Evolutionary conservation across 306 rosid species (phyloP).

Genomic region (Malus asiatica): DNA sequence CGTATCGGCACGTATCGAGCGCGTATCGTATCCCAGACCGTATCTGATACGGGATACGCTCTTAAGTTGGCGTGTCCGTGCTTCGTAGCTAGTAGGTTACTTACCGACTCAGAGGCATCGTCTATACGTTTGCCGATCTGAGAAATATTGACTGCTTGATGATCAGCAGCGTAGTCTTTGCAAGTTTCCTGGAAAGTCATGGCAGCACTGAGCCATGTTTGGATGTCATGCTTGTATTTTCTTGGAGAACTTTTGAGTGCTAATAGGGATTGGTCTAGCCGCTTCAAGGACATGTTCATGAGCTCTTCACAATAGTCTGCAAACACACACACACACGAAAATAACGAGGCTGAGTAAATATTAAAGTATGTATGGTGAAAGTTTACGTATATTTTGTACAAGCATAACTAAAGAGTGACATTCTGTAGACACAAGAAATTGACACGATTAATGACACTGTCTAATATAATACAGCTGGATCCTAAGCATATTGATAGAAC

Average conservation of each 20-base stretch:
- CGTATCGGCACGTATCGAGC: no score
- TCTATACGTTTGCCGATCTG: conserved; percentile 29
- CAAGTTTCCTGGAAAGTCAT: conserved; percentile 45
- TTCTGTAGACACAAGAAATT: no score
- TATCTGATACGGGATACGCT: no score
- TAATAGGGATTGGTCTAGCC: conserved; percentile 27
- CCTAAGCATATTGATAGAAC: background rate
- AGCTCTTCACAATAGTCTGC: conserved; percentile 34
- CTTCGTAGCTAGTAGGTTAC: conserved; percentile 43
- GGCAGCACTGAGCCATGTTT: conserved; percentile 53
- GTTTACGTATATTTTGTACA: no score
- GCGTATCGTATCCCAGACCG: no score
- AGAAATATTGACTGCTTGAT: background rate
- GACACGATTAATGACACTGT: no score
- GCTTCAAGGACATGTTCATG: conserved; percentile 32
- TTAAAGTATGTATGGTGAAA: no score
- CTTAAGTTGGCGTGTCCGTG: no score
- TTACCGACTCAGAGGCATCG: conserved; percentile 30
- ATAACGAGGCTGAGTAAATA: background rate
- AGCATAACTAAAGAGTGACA: no score
- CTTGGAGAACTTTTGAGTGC: conserved; percentile 21
- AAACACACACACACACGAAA: background rate
- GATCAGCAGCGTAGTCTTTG: conserved; percentile 22
- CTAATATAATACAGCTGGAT: no score
- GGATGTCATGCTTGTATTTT: conserved; percentile 37